Evolutionary conservation across 2,329 filamentous ascomycete species (phyloP).

Genomic region (Hyphodiscus sp.): DNA sequence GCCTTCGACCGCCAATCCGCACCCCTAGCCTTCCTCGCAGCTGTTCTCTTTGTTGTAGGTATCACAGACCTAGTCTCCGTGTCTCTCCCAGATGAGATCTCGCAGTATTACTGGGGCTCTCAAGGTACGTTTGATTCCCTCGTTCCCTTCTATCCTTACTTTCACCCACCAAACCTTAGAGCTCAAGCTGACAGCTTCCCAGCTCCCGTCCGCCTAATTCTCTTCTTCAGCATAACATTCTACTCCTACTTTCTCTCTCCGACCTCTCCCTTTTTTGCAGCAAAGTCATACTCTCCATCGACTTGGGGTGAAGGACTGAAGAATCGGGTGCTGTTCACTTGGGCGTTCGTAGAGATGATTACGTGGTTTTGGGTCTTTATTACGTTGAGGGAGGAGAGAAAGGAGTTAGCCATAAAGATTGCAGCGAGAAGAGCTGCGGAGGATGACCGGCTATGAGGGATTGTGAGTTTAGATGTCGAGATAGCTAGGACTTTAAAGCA

Average conservation of each 20-base stretch:
- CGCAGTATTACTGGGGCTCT: slow-evolving; percentile 54
- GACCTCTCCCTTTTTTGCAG: slow-evolving; percentile 43
- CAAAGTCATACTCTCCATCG: slow-evolving; percentile 35
- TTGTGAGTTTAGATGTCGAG: background rate
- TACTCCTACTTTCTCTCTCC: slow-evolving; percentile 59
- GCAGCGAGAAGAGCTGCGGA: slow-evolving; percentile 30
- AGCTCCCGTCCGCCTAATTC: slow-evolving; percentile 57
- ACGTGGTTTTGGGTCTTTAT: slow-evolving; percentile 84
- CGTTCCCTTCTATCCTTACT: too few species aligned
- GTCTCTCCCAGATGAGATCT: slow-evolving; percentile 61
- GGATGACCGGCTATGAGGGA: slow-evolving; percentile 27
- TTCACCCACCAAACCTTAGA: slow-evolving; percentile 42
- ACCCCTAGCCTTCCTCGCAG: slow-evolving; percentile 67
- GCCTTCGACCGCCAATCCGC: slow-evolving; percentile 63
- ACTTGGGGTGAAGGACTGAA: slow-evolving; percentile 62
- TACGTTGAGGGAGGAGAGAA: slow-evolving; percentile 59
- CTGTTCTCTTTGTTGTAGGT: slow-evolving; percentile 56
- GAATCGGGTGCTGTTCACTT: slow-evolving; percentile 79
- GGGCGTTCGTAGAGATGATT: slow-evolving; percentile 75
- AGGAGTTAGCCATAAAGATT: slow-evolving; percentile 29
- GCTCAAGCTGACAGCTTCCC: slow-evolving; percentile 2
- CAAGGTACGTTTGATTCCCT: slow-evolving; percentile 46
- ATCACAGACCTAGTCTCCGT: slow-evolving; percentile 60
- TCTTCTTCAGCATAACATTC: slow-evolving; percentile 54
- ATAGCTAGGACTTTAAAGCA: background rate